These are phyloP conservation scores for Lippia alba DNA, from an alignment of 305 asterid species.

Conservation along the genomic window DNA sequence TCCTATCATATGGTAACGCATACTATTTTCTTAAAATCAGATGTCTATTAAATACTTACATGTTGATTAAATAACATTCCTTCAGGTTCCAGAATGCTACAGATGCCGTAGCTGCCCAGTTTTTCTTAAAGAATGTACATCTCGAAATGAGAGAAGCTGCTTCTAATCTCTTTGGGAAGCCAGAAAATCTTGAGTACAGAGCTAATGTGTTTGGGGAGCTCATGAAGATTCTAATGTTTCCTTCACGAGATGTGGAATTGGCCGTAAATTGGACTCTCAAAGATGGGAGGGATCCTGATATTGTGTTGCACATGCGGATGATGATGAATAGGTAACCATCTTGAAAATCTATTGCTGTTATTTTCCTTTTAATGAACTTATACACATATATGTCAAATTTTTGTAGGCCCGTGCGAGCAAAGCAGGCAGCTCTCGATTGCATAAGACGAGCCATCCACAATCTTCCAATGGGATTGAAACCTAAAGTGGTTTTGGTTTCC, in stretches of 20 bases:
- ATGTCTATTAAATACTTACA: conserved; percentile 20
- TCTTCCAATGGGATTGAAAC: conserved; percentile 51
- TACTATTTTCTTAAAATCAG: conserved; percentile 2
- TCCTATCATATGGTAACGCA: conserved; percentile 86
- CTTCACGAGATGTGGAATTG: conserved; percentile 65
- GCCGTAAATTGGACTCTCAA: conserved; percentile 81
- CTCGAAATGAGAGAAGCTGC: conserved; percentile 81
- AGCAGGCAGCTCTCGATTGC: conserved; percentile 75
- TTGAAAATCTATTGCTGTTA: conserved; percentile 15
- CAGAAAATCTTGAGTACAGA: conserved; percentile 70
- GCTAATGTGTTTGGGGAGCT: conserved; percentile 96
- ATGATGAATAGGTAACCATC: conserved; percentile 80
- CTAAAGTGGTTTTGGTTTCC: conserved; percentile 79
- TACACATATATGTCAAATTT: conserved; percentile 16
- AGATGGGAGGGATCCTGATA: conserved; percentile 81
- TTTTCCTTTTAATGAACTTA: neutral
- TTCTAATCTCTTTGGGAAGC: conserved; percentile 72
- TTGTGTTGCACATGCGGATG: conserved; percentile 96
- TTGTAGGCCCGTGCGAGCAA: conserved; percentile 83
- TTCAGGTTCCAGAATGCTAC: conserved; percentile 94
- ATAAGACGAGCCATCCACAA: conserved; percentile 49
- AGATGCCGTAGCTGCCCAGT: conserved; percentile 95
- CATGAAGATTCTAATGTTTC: conserved; percentile 84
- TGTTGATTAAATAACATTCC: conserved; percentile 28
- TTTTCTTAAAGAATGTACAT: conserved; percentile 87